Evolutionary conservation across 768 basidiomycete species (phyloP).

Genomic region (Coprinopsis sp.): DNA sequence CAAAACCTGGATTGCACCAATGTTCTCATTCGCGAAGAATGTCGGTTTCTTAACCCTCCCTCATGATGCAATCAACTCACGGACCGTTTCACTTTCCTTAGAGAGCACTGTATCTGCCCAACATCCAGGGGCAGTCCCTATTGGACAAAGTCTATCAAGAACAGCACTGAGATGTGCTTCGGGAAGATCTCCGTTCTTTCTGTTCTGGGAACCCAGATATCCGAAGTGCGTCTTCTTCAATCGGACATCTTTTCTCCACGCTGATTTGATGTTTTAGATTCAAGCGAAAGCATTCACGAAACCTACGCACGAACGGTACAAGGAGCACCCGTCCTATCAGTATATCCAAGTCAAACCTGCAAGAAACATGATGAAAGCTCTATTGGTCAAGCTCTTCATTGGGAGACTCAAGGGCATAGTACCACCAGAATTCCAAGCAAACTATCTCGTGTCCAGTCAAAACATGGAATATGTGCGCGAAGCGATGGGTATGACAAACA

Average conservation of each 20-base stretch:
- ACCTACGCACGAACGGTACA: constrained; percentile 49
- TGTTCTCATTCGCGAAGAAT: constrained; percentile 86
- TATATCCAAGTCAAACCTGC: constrained; percentile 86
- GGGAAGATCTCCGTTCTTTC: constrained; percentile 77
- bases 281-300: constrained; percentile 71
- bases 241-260: background rate
- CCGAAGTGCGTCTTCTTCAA: constrained; percentile 56
- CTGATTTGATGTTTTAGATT: no score
- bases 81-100: constrained; percentile 25
- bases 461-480: constrained; percentile 85
- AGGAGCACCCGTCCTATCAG: constrained; percentile 57
- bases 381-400: constrained; percentile 84
- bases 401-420: constrained; percentile 63
- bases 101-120: constrained; percentile 91
- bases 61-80: constrained; percentile 3
- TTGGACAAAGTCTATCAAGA: constrained; percentile 47
- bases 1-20: constrained; percentile 90
- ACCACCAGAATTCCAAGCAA: constrained; percentile 58
- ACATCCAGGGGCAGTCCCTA: constrained; percentile 72
- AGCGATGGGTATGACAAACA: constrained; percentile 83
- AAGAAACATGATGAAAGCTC: constrained; percentile 91
- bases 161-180: constrained; percentile 74
- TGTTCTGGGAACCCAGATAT: constrained; percentile 82
- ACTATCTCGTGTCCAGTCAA: constrained; percentile 76
- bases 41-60: constrained; percentile 33